Evolutionary conservation across 2,329 filamentous ascomycete species (phyloP), one percentile per base, ranked within the genome.

Genomic region (Exserohilum turcica): DNA sequence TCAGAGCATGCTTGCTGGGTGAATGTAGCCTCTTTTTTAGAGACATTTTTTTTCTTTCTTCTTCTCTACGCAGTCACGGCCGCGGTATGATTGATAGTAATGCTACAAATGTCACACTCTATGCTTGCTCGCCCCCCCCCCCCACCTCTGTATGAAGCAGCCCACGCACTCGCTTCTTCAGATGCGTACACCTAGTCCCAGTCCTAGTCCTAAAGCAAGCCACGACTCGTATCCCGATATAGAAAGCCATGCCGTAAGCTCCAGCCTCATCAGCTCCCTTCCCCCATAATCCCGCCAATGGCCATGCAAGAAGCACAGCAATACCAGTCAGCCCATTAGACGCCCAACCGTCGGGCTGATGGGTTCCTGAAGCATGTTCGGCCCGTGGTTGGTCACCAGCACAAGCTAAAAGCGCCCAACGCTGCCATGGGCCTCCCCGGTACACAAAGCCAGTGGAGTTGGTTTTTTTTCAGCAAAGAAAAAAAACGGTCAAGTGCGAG

Each of bases 171-270:
- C 21, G 21, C 21, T 24, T 24, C 21, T 24, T 7, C 21, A 24
- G 21, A 8, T 19, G 7, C 32, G n/a, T 38, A 19, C 36, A 24
- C 19, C 19, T 15, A 39, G 21, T 8, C 19, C 18, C 15, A 39
- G 7, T 28, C 19, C 43, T 35, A 27, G 7, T 16, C 43, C 35
- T 35, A 31, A 12, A 19, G 27, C 28, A 44, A 45, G 16, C 47
- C 29, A 33, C 39, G 27, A 37, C 39, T 29, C n/a, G 10, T 13
- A 37, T 48, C 16, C 40, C 51, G 35, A 32, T 46, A 29, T 42
- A 57, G 48, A 40, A 48, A 50, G 28, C 37, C 37, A 28, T 48
- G n/a, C 48, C 51, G 51, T 55, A 48, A 60, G 51, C 57, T 51
- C 19, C 13, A 43, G 38, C 38, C 38, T 36, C 38, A 33, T 37